Conservation (phyloP, 805 yeast species). For the Cyberlindnera samutprakarnensis region DNA sequence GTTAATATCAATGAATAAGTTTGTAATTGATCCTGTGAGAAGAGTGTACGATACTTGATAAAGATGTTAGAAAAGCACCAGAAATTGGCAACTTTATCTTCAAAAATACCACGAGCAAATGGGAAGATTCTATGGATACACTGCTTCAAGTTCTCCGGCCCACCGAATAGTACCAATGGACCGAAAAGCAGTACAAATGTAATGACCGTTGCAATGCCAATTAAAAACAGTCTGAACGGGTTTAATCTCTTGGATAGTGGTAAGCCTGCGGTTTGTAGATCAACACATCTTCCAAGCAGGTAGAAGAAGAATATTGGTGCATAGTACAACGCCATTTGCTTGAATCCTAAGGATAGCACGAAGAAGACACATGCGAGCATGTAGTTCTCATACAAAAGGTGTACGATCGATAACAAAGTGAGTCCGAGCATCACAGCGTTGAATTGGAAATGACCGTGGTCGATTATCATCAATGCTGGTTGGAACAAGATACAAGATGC, state of each 20-base stretch:
- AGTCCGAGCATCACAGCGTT: constrained; percentile 93
- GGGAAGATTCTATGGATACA: constrained; percentile 80
- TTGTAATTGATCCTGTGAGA: constrained; percentile 53
- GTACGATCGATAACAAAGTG: constrained; percentile 58
- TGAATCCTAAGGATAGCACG: constrained; percentile 71
- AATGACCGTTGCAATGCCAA: constrained; percentile 55
- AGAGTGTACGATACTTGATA: constrained; percentile 56
- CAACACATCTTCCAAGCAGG: constrained; percentile 47
- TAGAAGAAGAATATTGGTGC: constrained; percentile 84
- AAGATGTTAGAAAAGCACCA: constrained; percentile 92
- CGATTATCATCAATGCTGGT: constrained; percentile 77
- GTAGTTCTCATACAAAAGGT: constrained; percentile 54
- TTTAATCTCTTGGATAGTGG: constrained; percentile 30
- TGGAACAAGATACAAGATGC: constrained; percentile 77
- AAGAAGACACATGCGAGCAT: constrained; percentile 70
- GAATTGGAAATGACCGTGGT: constrained; percentile 96
- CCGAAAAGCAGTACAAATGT: constrained; percentile 44
- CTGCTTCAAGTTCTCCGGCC: constrained; percentile 32
- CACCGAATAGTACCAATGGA: constrained; percentile 52
- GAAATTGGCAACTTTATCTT: constrained; percentile 93
- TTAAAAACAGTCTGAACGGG: constrained; percentile 47
- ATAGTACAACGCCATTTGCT: constrained; percentile 93
- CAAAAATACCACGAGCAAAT: constrained; percentile 87
- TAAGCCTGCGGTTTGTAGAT: constrained; percentile 10
- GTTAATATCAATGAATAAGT: constrained; percentile 49